These are phyloP conservation scores for Elymus sibiricus DNA, from an alignment of 176 grass and related monocot genomes.

Conservation along the genomic window DNA sequence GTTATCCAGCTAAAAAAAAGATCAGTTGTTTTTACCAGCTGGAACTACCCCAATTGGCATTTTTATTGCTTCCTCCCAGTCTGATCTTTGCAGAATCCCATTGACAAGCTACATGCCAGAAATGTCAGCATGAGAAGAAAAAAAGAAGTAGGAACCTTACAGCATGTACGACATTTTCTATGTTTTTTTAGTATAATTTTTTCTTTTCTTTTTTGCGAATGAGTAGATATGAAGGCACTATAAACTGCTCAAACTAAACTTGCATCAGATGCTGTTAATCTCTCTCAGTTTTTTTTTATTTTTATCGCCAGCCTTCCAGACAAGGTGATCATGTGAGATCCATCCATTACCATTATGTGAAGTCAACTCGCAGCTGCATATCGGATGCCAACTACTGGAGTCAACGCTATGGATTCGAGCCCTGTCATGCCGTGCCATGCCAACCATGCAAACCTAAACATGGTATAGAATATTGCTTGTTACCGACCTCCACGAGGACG, in stretches of 20 bases:
- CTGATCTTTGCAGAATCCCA: conserved; percentile 71
- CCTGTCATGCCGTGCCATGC: not conserved
- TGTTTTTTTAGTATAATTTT: not conserved
- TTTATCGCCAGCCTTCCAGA: not conserved
- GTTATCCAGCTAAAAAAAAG: not conserved
- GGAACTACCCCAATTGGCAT: conserved; percentile 75
- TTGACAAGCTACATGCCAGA: conserved; percentile 46
- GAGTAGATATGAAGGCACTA: not conserved
- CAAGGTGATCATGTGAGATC: not conserved
- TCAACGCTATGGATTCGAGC: not conserved
- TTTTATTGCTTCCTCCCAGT: conserved; percentile 68
- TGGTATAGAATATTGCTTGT: not conserved
- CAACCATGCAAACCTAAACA: not conserved
- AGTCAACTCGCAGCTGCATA: conserved; percentile 25
- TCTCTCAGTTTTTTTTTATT: not conserved
- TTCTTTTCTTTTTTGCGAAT: too few relatives aligned
- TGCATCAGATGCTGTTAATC: not conserved
- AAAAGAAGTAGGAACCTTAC: not conserved
- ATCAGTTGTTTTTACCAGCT: conserved; percentile 37
- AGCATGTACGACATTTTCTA: not conserved
- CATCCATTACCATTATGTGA: not conserved
- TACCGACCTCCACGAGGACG: conserved; percentile 71
- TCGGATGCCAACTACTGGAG: not conserved
- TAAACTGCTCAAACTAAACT: not conserved
- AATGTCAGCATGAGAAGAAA: not conserved